Conservation (phyloP, 345 rosid genomes). For the Dipteronia dyeriana region DNA sequence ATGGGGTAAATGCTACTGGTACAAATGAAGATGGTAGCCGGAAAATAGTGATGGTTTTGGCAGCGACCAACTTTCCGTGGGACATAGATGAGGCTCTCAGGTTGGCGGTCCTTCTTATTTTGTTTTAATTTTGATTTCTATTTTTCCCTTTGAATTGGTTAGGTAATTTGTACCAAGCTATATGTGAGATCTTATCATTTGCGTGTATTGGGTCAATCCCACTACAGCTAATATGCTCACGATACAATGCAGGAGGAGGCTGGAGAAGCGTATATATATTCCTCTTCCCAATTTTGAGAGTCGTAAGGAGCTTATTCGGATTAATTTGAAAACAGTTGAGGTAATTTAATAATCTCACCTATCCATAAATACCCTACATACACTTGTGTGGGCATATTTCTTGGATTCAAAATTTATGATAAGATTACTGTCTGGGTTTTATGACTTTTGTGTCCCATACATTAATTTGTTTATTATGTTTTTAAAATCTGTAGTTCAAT, state of each 20-base stretch:
- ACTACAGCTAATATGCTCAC: constrained; percentile 9
- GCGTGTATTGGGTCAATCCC: not conserved
- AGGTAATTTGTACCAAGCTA: not conserved
- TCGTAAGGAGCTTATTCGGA: constrained; percentile 94
- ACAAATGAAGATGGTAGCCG: constrained; percentile 95
- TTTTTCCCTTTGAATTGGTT: not conserved
- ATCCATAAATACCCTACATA: not conserved
- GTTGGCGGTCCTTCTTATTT: constrained; percentile 34
- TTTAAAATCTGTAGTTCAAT: not conserved
- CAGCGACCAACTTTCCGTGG: constrained; percentile 99
- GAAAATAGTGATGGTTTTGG: constrained; percentile 97
- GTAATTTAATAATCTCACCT: constrained; percentile 36
- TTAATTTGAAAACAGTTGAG: constrained; percentile 97
- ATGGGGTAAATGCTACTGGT: constrained; percentile 91
- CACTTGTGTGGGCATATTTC: not conserved
- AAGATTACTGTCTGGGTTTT: not conserved
- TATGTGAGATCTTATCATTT: constrained; percentile 15
- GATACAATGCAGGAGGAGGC: constrained; percentile 79
- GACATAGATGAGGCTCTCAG: constrained; percentile 99
- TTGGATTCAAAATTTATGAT: constrained; percentile 5
- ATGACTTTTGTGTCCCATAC: not conserved
- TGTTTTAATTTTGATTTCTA: not conserved
- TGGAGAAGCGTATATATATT: constrained; percentile 97
- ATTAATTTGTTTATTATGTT: constrained; percentile 5
- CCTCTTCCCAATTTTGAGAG: constrained; percentile 98